These are phyloP conservation scores for Sporothrix globosa DNA, from an alignment of 2,329 filamentous ascomycete species.

Conservation along the genomic window DNA sequence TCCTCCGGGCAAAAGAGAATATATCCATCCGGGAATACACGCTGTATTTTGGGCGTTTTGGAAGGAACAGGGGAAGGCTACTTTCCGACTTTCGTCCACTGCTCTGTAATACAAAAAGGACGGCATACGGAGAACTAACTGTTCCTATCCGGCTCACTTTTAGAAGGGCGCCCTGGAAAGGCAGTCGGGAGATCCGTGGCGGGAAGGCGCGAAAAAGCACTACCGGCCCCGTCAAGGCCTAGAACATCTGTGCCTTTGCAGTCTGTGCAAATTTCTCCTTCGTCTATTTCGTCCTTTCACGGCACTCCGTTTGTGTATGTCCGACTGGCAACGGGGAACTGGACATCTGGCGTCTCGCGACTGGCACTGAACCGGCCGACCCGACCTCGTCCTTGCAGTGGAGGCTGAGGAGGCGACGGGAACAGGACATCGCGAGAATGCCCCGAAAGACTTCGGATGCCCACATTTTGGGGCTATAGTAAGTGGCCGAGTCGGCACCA, in stretches of 20 bases:
- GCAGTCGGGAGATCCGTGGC: slow-evolving; percentile 12
- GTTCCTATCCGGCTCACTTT: no score
- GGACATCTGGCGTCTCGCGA: no score
- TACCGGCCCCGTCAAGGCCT: no score
- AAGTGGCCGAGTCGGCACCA: not conserved
- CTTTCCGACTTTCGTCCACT: no score
- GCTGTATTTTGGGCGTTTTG: not conserved
- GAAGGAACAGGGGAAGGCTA: not conserved
- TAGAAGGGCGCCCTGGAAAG: not conserved
- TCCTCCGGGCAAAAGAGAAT: not conserved
- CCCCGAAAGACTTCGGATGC: not conserved
- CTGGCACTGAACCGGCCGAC: no score
- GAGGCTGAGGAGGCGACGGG: slow-evolving; percentile 6
- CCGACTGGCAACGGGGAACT: no score
- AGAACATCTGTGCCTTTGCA: not conserved
- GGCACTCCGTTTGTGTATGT: slow-evolving; percentile 16
- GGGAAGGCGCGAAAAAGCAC: slow-evolving; percentile 15
- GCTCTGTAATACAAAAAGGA: no score
- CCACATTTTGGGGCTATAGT: slow-evolving; percentile 7
- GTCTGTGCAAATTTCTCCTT: not conserved
- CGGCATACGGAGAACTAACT: no score
- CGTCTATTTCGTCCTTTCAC: slow-evolving; percentile 6
- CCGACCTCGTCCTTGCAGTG: not conserved
- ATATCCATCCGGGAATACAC: slow-evolving; percentile 9
- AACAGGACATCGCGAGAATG: not conserved